Evolutionary conservation across 2,329 filamentous ascomycete species (phyloP), one percentile per base, ranked within the genome.

Genomic region (Colletotrichum sp.): DNA sequence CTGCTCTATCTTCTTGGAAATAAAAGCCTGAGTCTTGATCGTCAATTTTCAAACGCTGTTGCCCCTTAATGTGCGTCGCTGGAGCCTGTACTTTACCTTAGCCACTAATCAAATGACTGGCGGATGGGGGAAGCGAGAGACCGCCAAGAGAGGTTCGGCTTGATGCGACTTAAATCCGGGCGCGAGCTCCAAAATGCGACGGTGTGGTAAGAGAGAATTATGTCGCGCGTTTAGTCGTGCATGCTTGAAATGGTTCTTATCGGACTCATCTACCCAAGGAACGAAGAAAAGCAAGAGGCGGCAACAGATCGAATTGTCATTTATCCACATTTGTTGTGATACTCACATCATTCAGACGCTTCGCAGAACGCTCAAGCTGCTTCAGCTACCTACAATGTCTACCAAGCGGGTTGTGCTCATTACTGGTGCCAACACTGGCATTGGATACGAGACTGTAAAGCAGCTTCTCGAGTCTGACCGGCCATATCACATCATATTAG

Each of bases 361-460:
- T 32, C 57, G 26, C 26, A 3, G 57, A n/a, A 60, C 30, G 21
- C 55, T 49, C 6, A 59, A 59, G 1, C 55, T 21, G 12, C 18
- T 39, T 39, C 60, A 32, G 57, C 16, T 32, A 21, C 16, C 57
- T n/a, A 62, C n/a, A 24, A 76, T 77, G 76, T 44, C 72, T 9
- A 72, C 72, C 16, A 75, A 77, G 32, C 68, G 72, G 10, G 84
- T 90, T 75, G 81, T 92, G n/a, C 82, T 93, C 59, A 88, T 93
- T 77, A 93, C 92, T 3, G 92, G 92, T 44, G 91, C 86, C 76
- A 93, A 92, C 78, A 92, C 88, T 0, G 92, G 92, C 18, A 87
- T 94, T 24, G 92, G 92, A 4, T 89, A 88, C 49, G 88, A 93
- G 78, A 87, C 86, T 9, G 88, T 92, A 66, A 91, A 89, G 77